Conservation (phyloP, 129 eudicot genomes). For the Mikania micrantha region DNA sequence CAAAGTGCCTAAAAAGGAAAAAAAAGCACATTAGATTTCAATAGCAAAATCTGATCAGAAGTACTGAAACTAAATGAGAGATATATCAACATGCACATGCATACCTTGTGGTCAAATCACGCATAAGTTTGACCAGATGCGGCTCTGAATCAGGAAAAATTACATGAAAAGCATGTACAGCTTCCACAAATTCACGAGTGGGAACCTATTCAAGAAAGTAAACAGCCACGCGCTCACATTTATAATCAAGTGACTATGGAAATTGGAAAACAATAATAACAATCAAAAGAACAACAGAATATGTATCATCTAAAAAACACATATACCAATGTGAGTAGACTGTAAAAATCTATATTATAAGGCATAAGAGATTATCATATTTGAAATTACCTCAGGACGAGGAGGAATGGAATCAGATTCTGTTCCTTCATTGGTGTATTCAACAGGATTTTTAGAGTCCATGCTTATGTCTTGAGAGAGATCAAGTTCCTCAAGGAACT, state of each 20-base stretch:
- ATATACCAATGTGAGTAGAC: background rate
- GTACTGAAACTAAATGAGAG: conserved; percentile 10
- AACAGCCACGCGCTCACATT: conserved; percentile 18
- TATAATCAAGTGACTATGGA: conserved; percentile 15
- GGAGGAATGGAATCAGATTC: conserved; percentile 34
- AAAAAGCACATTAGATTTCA: conserved; percentile 6
- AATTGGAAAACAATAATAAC: conserved; percentile 20
- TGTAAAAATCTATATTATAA: background rate
- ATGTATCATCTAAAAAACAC: background rate
- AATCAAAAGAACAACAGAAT: background rate
- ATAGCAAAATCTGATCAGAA: background rate
- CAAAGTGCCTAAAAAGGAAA: conserved; percentile 62
- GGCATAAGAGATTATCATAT: conserved; percentile 1
- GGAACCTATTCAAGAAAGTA: conserved; percentile 54
- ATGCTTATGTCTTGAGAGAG: conserved; percentile 41
- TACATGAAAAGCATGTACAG: conserved; percentile 82
- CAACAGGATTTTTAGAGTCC: conserved; percentile 32
- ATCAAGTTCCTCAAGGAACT: conserved; percentile 72
- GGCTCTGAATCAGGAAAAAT: conserved; percentile 87
- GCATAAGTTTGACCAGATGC: conserved; percentile 65
- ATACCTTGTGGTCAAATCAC: conserved; percentile 61
- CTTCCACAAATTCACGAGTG: conserved; percentile 80
- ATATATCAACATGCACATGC: conserved; percentile 14
- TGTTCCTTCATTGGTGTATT: conserved; percentile 38
- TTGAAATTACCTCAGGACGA: conserved; percentile 31